Conservation (phyloP, 2,329 filamentous ascomycete species). For the Metarhizium brunneum region DNA sequence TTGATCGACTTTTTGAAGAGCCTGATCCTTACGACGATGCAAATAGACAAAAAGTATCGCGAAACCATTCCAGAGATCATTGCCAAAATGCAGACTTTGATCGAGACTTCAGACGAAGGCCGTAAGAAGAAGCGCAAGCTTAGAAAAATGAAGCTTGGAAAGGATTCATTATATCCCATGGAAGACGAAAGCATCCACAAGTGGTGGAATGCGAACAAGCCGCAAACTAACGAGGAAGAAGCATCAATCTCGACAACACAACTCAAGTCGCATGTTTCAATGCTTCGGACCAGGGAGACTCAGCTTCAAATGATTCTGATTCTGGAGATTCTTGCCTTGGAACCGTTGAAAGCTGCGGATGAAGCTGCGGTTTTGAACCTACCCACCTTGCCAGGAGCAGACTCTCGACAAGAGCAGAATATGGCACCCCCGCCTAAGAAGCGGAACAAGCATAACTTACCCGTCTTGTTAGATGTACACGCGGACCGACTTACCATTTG, state of each 20-base stretch:
- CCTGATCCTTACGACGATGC: constrained; percentile 54
- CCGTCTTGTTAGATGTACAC: constrained; percentile 59
- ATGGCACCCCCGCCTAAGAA: constrained; percentile 37
- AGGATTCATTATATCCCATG: constrained; percentile 56
- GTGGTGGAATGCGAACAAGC: constrained; percentile 60
- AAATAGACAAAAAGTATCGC: constrained; percentile 74
- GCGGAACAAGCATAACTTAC: constrained; percentile 52
- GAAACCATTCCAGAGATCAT: constrained; percentile 58
- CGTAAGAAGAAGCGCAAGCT: constrained; percentile 39
- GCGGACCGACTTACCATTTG: constrained; percentile 75
- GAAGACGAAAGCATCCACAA: constrained; percentile 56
- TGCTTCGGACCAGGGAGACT: constrained; percentile 65
- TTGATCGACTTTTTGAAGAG: constrained; percentile 60
- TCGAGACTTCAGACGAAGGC: constrained; percentile 45
- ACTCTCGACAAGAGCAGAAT: constrained; percentile 17
- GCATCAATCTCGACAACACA: constrained; percentile 36
- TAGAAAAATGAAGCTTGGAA: constrained; percentile 60
- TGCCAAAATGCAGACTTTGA: constrained; percentile 42
- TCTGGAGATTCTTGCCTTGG: constrained; percentile 65
- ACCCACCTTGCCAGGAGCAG: constrained; percentile 32
- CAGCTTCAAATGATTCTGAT: constrained; percentile 74
- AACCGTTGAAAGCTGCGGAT: constrained; percentile 37
- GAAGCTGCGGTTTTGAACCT: constrained; percentile 36
- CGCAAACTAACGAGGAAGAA: constrained; percentile 41
- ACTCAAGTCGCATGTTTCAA: constrained; percentile 52